Conservation (phyloP, 31 red algal species). For the Asparagopsis taxiformis region DNA sequence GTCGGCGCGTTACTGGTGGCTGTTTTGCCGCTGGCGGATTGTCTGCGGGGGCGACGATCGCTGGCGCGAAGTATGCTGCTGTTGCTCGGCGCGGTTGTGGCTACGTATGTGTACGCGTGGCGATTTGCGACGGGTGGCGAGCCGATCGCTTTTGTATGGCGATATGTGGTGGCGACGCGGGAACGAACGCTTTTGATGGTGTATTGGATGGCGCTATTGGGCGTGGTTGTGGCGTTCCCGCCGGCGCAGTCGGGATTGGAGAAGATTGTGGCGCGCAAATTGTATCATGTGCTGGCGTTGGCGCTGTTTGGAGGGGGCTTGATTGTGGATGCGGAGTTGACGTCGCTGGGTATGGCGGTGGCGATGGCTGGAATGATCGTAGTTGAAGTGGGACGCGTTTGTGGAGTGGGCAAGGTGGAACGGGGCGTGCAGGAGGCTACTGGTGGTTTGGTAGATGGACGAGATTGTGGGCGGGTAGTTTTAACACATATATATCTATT, state of each 20-base stretch:
- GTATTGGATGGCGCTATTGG: constrained; percentile 6
- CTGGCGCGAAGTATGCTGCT: neutral
- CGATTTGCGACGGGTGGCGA: neutral
- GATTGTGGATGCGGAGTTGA: constrained; percentile 13
- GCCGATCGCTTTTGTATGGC: constrained; percentile 13
- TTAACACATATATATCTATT: constrained; percentile 69
- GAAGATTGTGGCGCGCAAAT: constrained; percentile 28
- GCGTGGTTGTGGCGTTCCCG: neutral
- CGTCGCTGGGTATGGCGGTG: constrained; percentile 23
- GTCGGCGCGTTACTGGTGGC: constrained; percentile 12
- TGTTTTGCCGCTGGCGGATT: no score
- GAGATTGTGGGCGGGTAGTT: constrained; percentile 64
- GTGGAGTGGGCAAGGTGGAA: constrained; percentile 6
- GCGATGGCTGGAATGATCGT: constrained; percentile 18
- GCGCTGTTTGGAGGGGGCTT: constrained; percentile 7
- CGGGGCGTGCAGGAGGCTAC: neutral
- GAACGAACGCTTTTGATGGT: constrained; percentile 2
- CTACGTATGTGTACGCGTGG: constrained; percentile 9
- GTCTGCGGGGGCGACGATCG: neutral
- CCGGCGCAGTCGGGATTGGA: neutral
- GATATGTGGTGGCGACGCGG: neutral
- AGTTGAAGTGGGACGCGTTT: constrained; percentile 16
- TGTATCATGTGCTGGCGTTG: constrained; percentile 30
- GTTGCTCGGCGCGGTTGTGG: neutral
- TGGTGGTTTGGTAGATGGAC: constrained; percentile 62